Evolutionary conservation across 768 basidiomycete genomes (phyloP), one percentile per base, ranked within the genome.

Genomic region (Solioccasus polychromus): DNA sequence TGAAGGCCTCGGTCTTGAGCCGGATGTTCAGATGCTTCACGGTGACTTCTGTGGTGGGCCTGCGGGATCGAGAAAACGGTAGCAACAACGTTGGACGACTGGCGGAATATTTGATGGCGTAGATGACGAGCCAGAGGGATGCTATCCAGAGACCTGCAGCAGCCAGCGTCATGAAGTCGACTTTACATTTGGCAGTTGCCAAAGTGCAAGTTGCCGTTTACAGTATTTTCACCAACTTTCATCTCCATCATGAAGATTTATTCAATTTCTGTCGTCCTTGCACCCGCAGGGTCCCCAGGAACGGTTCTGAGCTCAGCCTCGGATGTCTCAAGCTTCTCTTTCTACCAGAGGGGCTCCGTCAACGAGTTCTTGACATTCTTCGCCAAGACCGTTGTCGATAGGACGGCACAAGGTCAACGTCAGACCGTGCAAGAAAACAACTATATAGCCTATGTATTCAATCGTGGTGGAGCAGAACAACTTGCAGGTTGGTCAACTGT

Each of bases 321-420:
- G 35, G 95, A 98, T 62, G 77, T 97, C 12, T 88, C 86, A 22
- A 85, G 85, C 10, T 97, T 94, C 73, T 86, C 87, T 24, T 98
- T 97, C 75, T 96, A 94, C 68, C 92, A 96, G 71, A 75, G 79
- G 51, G 85, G 90, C 37, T 83, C 87, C 15, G 82, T 95, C 41
- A 80, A 74, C 41, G 95, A 98, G 71, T 97, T 98, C 69, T 79
- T 98, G 81, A 77, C 80, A 20, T 98, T 98, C 77, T 87, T 96
- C 67, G 82, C 87, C 36, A 92, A 84, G 77, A 97, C 93, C 2
- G 92, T 97, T 25, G 83, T 82, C 30, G 91, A 94, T 58, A 77
- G 93, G 35, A 98, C 94, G 14, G 73, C 77, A 6, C 81, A 83
- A 49, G 92, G 92, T 15, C 89, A 93, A 67, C 79, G 96, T 38